Percentiles rank a stretch among this genome's conserved stretches.
Conservation (phyloP, 768 basidiomycete species). For the Neoboletus magnificus region DNA sequence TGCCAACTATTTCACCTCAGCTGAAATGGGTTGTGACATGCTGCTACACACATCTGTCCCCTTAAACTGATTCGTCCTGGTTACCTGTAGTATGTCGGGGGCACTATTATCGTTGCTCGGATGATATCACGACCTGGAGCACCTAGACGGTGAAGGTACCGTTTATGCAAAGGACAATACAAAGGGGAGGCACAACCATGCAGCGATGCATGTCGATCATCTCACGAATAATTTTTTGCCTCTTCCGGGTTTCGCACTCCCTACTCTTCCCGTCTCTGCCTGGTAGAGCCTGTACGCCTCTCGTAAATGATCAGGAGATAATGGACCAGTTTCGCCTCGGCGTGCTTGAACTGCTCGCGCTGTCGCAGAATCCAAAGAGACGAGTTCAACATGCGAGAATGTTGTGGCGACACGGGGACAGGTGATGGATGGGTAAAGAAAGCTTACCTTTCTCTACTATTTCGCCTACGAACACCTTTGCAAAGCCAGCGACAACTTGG, state of each 20-base stretch:
- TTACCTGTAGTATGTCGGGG: no score
- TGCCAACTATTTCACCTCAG: no score
- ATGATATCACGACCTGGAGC: no score
- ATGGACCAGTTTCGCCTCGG: slow-evolving; percentile 69
- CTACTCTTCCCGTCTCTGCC: slow-evolving; percentile 75
- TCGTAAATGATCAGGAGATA: slow-evolving; percentile 85
- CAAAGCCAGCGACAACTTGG: slow-evolving; percentile 85
- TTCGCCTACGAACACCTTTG: slow-evolving; percentile 91
- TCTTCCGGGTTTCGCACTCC: slow-evolving; percentile 67
- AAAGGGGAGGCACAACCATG: background rate
- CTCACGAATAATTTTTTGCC: slow-evolving; percentile 73
- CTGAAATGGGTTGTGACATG: background rate
- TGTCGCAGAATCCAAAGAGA: slow-evolving; percentile 24
- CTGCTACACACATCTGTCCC: background rate
- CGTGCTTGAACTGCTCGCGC: slow-evolving; percentile 75
- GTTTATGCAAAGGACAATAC: background rate
- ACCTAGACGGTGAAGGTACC: background rate
- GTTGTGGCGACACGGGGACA: background rate
- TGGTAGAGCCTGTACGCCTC: slow-evolving; percentile 87
- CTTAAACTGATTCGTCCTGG: background rate
- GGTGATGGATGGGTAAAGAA: background rate
- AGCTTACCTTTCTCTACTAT: slow-evolving; percentile 78
- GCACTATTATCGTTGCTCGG: no score
- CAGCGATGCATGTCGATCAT: slow-evolving; percentile 25
- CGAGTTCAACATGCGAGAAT: background rate